These are phyloP conservation scores for Yarrowia keelungensis DNA, from an alignment of 805 yeast genomes.

Conservation along the genomic window DNA sequence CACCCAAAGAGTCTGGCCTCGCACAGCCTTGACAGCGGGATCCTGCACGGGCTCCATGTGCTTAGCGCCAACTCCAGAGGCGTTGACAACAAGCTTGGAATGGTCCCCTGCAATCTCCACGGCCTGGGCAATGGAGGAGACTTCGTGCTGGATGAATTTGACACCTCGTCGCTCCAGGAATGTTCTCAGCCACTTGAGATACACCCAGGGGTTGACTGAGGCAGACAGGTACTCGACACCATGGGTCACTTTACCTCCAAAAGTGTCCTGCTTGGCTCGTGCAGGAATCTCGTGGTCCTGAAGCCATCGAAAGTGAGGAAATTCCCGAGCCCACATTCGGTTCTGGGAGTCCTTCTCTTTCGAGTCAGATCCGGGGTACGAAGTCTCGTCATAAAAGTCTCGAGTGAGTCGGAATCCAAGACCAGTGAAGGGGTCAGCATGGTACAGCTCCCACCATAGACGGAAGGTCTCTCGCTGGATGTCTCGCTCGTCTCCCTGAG, in stretches of 20 bases:
- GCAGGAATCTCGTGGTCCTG: slow-evolving; percentile 39
- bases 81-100: slow-evolving; percentile 40
- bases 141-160: slow-evolving; percentile 40
- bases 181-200: slow-evolving; percentile 42
- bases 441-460: slow-evolving; percentile 41
- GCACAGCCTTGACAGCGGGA: slow-evolving; percentile 40
- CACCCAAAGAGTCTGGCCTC: slow-evolving; percentile 44
- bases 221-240: slow-evolving; percentile 42
- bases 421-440: slow-evolving; percentile 41
- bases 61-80: slow-evolving; percentile 43
- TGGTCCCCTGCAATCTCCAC: slow-evolving; percentile 26
- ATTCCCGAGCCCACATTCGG: slow-evolving; percentile 38
- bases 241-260: slow-evolving; percentile 41
- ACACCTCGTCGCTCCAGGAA: slow-evolving; percentile 41
- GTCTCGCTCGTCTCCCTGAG: slow-evolving; percentile 8
- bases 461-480: slow-evolving; percentile 41
- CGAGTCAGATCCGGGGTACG: slow-evolving; percentile 30
- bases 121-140: slow-evolving; percentile 25
- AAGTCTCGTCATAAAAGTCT: slow-evolving; percentile 40
- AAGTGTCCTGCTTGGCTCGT: slow-evolving; percentile 17
- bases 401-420: slow-evolving; percentile 40
- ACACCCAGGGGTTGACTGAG: slow-evolving; percentile 42
- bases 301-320: slow-evolving; percentile 41
- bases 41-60: slow-evolving; percentile 39
- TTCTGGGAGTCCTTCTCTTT: slow-evolving; percentile 38